Percentiles rank a stretch among this genome's conserved stretches.
phyloP scores from a whole-genome alignment of 2,329 filamentous ascomycete genomes.

The Zarea fungicola region DNA sequence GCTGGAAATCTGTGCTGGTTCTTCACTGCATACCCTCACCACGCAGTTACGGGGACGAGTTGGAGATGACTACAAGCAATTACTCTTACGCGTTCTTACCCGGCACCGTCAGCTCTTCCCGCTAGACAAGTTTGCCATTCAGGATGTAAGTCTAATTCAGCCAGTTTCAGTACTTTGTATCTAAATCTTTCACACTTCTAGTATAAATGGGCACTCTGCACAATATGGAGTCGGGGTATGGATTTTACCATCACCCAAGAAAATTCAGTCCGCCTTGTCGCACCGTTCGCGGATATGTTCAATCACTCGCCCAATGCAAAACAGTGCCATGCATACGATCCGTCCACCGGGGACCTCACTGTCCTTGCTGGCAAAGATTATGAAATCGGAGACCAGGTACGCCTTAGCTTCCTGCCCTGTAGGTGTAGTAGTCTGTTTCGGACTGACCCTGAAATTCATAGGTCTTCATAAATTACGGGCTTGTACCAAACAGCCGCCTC shows the following conservation, averaged over 20 bases:
- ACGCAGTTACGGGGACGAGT: slow-evolving; percentile 25
- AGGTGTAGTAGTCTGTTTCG: not conserved
- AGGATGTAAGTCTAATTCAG: slow-evolving; percentile 30
- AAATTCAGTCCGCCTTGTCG: slow-evolving; percentile 16
- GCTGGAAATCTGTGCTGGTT: slow-evolving; percentile 28
- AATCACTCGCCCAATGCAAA: slow-evolving; percentile 29
- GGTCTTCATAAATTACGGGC: slow-evolving; percentile 30
- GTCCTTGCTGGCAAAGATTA: slow-evolving; percentile 21
- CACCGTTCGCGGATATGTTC: slow-evolving; percentile 33
- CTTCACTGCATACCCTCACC: slow-evolving; percentile 28
- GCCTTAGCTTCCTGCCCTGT: slow-evolving; percentile 17
- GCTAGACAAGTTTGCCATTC: slow-evolving; percentile 26
- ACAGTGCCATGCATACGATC: slow-evolving; percentile 31
- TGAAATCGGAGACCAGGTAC: slow-evolving; percentile 29
- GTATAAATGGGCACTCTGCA: slow-evolving; percentile 31
- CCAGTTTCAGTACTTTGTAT: no score
- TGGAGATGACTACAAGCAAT: slow-evolving; percentile 25
- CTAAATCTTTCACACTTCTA: no score
- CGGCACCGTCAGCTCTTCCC: slow-evolving; percentile 29
- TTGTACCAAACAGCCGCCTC: slow-evolving; percentile 30
- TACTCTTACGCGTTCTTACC: slow-evolving; percentile 23
- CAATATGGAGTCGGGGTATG: slow-evolving; percentile 26
- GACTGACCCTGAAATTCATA: slow-evolving; percentile 13
- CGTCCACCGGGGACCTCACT: slow-evolving; percentile 26
- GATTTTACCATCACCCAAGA: slow-evolving; percentile 21